A percentile compares a stretch with the other conserved stretches of the same genome.
phyloP scores from a whole-genome alignment of 73 alveolate genomes.

The Durusdinium trenchii region DNA sequence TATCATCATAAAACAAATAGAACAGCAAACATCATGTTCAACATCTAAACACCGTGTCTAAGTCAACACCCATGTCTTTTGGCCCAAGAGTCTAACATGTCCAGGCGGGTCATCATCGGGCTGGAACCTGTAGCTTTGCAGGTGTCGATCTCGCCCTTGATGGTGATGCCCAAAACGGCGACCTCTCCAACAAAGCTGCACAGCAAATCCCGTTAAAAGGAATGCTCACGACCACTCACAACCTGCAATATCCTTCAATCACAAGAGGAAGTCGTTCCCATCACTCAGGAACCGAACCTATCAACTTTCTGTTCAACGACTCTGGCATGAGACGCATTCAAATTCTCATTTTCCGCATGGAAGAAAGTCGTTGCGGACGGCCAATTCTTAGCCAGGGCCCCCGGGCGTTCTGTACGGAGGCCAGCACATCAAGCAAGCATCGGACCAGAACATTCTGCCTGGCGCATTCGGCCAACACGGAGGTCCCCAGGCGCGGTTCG shows the following conservation, averaged over 20 bases:
- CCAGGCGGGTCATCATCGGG: constrained; percentile 15
- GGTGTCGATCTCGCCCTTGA: constrained; percentile 1
- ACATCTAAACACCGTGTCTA: no score
- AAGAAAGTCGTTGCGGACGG: not conserved
- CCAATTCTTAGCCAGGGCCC: not conserved
- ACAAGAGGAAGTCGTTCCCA: not conserved
- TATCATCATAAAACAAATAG: no score
- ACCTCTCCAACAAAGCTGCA: not conserved
- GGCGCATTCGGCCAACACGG: not conserved
- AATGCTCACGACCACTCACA: not conserved
- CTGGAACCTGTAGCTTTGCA: not conserved
- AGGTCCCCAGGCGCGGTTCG: not conserved
- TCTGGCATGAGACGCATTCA: not conserved
- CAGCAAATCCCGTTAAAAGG: not conserved
- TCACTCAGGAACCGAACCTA: not conserved
- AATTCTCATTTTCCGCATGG: not conserved
- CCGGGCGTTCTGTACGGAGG: not conserved
- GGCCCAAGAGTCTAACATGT: not conserved
- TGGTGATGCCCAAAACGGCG: not conserved
- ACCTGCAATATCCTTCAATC: not conserved
- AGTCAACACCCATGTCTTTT: not conserved
- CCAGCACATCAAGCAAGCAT: not conserved
- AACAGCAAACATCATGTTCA: no score
- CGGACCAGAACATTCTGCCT: not conserved
- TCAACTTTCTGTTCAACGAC: not conserved